Percentiles rank a stretch among this genome's conserved stretches.
Conservation (phyloP, 768 basidiomycete species). For the Butyriboletus loyo region DNA sequence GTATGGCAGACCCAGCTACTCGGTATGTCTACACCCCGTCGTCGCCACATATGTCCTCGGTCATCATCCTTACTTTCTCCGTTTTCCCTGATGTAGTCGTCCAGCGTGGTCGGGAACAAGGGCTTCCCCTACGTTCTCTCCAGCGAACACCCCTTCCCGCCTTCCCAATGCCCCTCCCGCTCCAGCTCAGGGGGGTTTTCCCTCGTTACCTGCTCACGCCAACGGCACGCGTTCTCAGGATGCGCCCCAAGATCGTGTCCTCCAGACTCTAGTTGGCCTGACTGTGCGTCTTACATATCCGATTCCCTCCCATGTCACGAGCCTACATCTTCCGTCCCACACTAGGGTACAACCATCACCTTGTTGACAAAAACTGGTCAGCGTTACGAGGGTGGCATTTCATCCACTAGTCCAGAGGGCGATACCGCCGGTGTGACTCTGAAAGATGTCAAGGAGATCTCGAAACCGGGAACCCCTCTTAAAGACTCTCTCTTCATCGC, state of each 20-base stretch:
- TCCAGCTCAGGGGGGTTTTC: conserved; percentile 37
- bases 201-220: conserved; percentile 42
- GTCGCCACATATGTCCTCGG: conserved; percentile 12
- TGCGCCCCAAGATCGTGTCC: conserved; percentile 52
- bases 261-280: conserved; percentile 65
- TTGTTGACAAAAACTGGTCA: conserved; percentile 65
- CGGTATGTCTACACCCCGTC: conserved; percentile 41
- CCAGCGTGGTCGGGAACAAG: conserved; percentile 67
- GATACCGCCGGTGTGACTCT: conserved; percentile 71
- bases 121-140: conserved; percentile 69
- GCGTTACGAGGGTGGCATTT: conserved; percentile 73
- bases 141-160: conserved; percentile 40
- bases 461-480: conserved; percentile 61
- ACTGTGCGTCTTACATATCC: conserved; percentile 50
- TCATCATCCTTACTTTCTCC: conserved; percentile 8
- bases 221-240: conserved; percentile 50
- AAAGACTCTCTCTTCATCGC: conserved; percentile 71
- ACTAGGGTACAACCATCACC: conserved; percentile 77
- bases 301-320: conserved; percentile 9
- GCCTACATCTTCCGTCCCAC: conserved; percentile 16
- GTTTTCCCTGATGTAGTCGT: conserved; percentile 31
- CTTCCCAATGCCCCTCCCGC: conserved; percentile 41
- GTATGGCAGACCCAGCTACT: conserved; percentile 49
- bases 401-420: conserved; percentile 57
- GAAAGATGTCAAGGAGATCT: conserved; percentile 74